Base-by-base conservation (phyloP, 1,284 basidiomycete species). In the Exobasidium rhododendri region DNA sequence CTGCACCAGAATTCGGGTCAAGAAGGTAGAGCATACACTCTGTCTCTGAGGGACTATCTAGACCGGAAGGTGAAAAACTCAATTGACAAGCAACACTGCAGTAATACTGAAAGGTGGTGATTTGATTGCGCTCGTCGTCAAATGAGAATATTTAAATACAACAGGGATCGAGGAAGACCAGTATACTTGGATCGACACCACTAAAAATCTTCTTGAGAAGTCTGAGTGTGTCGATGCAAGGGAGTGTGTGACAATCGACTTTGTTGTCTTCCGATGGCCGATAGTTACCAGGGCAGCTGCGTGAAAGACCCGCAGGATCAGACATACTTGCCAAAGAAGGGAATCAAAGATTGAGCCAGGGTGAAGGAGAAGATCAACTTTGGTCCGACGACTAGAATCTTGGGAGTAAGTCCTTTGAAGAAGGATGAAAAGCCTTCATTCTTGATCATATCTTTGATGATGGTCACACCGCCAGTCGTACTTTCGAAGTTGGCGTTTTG, bases 311-410 rank as follows among this genome's bases (percentile, higher is more conserved):
- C n/a, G n/a, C n/a, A n/a, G n/a, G n/a, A n/a, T 50, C 61, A 69
- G 24, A 75, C 71, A 47, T 67, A 71, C 81, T 93, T 88, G 59
- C 89, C 87, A 81, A 96, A 97, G 80, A 89, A 84, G 49, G 94
- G 94, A 82, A 98, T 97, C 79, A 98, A 84, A 24, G 89, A 90
- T 82, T 98, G 94, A 4, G 94, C 94, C 7, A 97, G 86, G 28
- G 94, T 98, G 83, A 96, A 97, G 72, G 90, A 93, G 85, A 97
- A 97, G 69, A 98, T 91, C 45, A 98, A 86, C 83, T 98, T 97
- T 62, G 94, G 94, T 58, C 94, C 94, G 31, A 97, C 94, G 63
- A 97, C 93, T 43, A 97, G 85, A 72, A 97, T 91, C 61, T 80
- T 80, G 20, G 79, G 75, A 31, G 92, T 96, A 69, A 96, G 83